phyloP scores from a whole-genome alignment of 139 green algal genomes.

The Volvox reticuliferus region DNA sequence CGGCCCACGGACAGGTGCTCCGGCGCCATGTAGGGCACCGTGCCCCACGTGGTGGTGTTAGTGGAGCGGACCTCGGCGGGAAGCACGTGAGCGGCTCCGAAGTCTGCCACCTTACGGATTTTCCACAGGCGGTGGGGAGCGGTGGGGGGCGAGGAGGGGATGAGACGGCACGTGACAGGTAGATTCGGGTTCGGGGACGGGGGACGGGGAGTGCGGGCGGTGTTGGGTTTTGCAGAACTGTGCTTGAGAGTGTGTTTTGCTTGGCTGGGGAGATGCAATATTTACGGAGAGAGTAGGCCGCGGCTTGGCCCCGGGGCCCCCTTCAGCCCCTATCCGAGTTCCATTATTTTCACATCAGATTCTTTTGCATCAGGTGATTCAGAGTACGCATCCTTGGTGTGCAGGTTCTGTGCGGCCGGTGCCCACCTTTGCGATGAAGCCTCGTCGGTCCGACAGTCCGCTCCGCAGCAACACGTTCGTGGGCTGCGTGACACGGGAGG shows the following conservation, averaged over 20 bases:
- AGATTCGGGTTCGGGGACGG: too few species aligned
- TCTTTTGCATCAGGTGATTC: too few species aligned
- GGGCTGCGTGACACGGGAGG: not conserved
- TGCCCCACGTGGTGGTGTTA: not conserved
- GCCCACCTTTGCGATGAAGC: not conserved
- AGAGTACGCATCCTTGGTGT: too few species aligned
- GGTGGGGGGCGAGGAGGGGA: not conserved
- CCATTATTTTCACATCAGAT: too few species aligned
- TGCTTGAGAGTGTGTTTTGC: too few species aligned
- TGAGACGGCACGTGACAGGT: not conserved
- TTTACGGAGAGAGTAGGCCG: too few species aligned
- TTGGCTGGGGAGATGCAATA: too few species aligned
- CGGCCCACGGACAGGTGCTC: not conserved
- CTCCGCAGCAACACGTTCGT: not conserved
- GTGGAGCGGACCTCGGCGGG: constrained; percentile 1
- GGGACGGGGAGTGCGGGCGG: too few species aligned
- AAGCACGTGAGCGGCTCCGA: not conserved
- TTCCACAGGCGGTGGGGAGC: not conserved
- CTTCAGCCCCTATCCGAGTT: too few species aligned
- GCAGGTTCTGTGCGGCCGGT: too few species aligned
- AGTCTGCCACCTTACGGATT: not conserved
- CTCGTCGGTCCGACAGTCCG: not conserved
- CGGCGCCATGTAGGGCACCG: not conserved
- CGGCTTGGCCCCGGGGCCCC: too few species aligned
- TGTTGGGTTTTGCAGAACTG: too few species aligned